These are phyloP conservation scores for Acanthamoeba rhysodes DNA, from an alignment of 208 protist species.

Conservation along the genomic window DNA sequence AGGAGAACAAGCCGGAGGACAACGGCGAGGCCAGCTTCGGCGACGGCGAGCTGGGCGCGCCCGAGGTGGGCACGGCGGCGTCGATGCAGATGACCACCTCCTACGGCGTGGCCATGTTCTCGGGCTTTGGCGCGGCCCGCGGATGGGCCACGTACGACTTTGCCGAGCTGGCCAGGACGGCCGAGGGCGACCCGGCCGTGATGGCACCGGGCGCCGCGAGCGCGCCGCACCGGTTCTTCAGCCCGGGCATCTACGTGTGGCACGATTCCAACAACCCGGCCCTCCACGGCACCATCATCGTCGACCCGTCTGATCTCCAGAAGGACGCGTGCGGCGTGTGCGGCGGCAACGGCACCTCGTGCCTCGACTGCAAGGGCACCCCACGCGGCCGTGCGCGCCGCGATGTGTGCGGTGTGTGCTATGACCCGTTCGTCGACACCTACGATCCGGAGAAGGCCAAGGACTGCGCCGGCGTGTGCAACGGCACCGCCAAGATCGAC, in stretches of 20 bases:
- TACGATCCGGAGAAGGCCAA: constrained; percentile 3
- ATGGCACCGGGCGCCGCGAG: constrained; percentile 8
- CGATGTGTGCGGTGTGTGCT: constrained; percentile 71
- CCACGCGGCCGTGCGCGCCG: neutral
- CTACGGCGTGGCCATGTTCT: constrained; percentile 34
- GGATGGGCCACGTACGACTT: constrained; percentile 43
- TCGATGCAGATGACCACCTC: neutral
- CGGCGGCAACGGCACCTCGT: constrained; percentile 64
- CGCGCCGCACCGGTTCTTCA: constrained; percentile 60
- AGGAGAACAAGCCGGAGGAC: constrained; percentile 16
- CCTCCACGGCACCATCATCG: neutral
- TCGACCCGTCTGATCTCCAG: constrained; percentile 10
- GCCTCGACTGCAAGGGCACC: constrained; percentile 25
- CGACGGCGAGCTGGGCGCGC: neutral
- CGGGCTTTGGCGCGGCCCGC: constrained; percentile 28
- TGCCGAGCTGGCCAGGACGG: neutral
- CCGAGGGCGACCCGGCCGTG: neutral
- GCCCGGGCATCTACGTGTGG: constrained; percentile 67
- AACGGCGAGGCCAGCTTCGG: neutral
- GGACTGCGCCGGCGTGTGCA: constrained; percentile 67
- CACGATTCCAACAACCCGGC: constrained; percentile 65
- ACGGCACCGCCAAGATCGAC: neutral
- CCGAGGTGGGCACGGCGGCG: constrained; percentile 36
- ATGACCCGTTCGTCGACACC: constrained; percentile 20
- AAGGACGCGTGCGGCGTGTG: constrained; percentile 42